phyloP scores from a whole-genome alignment of 306 rosid species.

The Cucumis cinereus region DNA sequence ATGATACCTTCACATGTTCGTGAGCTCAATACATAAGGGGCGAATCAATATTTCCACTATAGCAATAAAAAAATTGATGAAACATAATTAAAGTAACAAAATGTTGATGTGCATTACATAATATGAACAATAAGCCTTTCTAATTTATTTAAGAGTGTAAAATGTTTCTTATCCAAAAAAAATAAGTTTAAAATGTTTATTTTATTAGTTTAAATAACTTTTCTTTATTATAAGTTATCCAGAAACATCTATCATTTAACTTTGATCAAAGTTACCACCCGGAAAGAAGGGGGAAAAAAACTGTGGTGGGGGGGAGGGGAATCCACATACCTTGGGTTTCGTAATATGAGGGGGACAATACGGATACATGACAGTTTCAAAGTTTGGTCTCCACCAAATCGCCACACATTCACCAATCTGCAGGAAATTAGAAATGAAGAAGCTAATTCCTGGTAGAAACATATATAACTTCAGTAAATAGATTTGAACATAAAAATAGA shows the following conservation, averaged over 20 bases:
- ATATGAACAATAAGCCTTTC: background rate
- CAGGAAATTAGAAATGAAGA: slow-evolving; percentile 8
- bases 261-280: background rate
- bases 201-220: too few relatives aligned
- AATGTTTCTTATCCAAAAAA: too few relatives aligned
- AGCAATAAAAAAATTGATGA: too few relatives aligned
- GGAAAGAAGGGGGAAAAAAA: too few relatives aligned
- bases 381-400: slow-evolving; percentile 99
- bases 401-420: slow-evolving; percentile 99
- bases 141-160: too few relatives aligned
- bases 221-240: background rate
- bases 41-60: too few relatives aligned
- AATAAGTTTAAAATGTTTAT: background rate
- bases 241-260: background rate
- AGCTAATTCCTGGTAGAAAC: background rate
- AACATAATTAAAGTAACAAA: background rate
- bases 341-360: slow-evolving; percentile 98
- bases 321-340: slow-evolving; percentile 66
- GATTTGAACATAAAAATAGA: background rate
- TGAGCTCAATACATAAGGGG: background rate
- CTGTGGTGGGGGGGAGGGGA: background rate
- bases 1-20: background rate
- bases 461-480: background rate
- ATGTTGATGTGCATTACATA: background rate
- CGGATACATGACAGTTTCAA: slow-evolving; percentile 96